phyloP scores from a whole-genome alignment of 108 stramenopile genomes.

The Pseudonitzschia multiseries region DNA sequence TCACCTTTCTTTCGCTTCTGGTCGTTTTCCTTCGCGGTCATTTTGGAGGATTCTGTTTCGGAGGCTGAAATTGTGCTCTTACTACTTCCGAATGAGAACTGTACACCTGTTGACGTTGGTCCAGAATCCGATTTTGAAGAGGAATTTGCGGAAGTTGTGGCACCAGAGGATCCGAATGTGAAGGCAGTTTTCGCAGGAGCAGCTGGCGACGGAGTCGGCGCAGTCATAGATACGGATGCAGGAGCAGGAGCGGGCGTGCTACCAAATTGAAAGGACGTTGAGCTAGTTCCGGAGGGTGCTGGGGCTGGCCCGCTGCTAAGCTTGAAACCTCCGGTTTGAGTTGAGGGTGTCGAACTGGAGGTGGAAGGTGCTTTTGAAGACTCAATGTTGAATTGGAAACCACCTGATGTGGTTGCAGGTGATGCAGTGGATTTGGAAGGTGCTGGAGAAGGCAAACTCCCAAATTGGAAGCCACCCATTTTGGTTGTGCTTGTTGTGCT shows the following conservation, averaged over 20 bases:
- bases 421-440: background rate
- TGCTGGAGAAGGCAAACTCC: background rate
- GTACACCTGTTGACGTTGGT: constrained; percentile 6
- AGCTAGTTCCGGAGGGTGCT: background rate
- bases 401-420: constrained; percentile 8
- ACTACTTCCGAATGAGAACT: constrained; percentile 15
- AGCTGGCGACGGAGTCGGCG: background rate
- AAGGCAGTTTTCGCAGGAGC: background rate
- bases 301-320: background rate
- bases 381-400: background rate
- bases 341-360: constrained; percentile 10
- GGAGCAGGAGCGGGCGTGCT: constrained; percentile 8
- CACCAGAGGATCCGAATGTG: constrained; percentile 10
- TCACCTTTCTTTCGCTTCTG: background rate
- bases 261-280: constrained; percentile 29
- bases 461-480: constrained; percentile 21
- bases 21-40: background rate
- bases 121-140: constrained; percentile 16
- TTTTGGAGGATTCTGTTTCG: background rate
- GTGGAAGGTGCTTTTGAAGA: background rate
- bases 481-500: background rate
- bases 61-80: background rate
- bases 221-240: background rate
- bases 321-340: constrained; percentile 1
- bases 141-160: constrained; percentile 6